Percentiles rank a stretch among this genome's conserved stretches.
phyloP scores from a whole-genome alignment of 257 asterid species.

The Solanum arcanum region DNA sequence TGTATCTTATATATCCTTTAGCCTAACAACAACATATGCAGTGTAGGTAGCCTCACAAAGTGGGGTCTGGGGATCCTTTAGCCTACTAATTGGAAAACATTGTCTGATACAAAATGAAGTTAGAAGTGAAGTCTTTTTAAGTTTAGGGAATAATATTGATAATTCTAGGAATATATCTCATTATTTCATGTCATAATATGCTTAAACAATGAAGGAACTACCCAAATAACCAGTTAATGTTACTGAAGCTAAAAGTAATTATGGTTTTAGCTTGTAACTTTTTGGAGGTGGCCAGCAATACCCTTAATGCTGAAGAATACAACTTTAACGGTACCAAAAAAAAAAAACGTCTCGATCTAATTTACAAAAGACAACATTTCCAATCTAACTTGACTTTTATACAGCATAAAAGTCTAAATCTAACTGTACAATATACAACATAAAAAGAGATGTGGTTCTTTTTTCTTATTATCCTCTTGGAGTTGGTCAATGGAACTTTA shows the following conservation, averaged over 20 bases:
- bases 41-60: neutral
- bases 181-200: neutral
- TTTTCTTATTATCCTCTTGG: neutral
- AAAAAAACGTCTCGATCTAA: neutral
- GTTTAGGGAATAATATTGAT: neutral
- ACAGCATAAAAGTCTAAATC: neutral
- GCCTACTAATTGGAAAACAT: neutral
- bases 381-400: neutral
- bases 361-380: neutral
- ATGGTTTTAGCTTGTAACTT: too few relatives aligned
- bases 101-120: neutral
- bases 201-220: neutral
- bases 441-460: neutral
- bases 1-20: neutral
- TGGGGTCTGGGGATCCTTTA: neutral
- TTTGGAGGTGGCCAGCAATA: too few relatives aligned
- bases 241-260: neutral
- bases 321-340: too few relatives aligned
- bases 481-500: neutral
- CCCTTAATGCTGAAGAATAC: too few relatives aligned
- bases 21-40: neutral
- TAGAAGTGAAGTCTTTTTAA: neutral
- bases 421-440: neutral
- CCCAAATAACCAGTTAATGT: neutral
- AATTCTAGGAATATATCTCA: neutral